Conservation (phyloP, 2,329 filamentous ascomycete species). For the Alternaria postmessia region DNA sequence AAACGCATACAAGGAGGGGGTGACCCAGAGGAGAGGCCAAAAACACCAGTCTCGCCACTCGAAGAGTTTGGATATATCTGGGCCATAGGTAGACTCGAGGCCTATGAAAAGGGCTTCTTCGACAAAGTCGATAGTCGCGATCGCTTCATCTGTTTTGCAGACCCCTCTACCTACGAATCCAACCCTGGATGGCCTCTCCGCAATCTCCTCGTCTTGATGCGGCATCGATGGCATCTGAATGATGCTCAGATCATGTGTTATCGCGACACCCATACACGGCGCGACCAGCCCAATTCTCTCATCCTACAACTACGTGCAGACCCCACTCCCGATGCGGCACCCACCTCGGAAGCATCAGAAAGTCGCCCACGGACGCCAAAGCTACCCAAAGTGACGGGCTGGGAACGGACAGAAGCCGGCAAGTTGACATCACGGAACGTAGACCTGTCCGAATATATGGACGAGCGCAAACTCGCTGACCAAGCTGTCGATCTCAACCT, state of each 20-base stretch:
- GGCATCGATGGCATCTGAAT: conserved; percentile 79
- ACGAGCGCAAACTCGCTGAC: conserved; percentile 85
- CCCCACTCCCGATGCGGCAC: conserved; percentile 13
- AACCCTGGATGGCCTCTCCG: conserved; percentile 93
- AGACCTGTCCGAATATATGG: conserved; percentile 91
- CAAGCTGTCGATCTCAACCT: conserved; percentile 95
- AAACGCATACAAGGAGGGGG: conserved; percentile 68
- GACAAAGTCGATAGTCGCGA: conserved; percentile 74
- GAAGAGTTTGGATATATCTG: conserved; percentile 74
- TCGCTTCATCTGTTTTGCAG: conserved; percentile 84
- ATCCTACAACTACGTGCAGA: conserved; percentile 64
- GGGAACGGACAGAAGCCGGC: conserved; percentile 83
- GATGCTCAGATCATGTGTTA: conserved; percentile 89
- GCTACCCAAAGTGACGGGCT: conserved; percentile 92
- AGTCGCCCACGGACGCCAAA: conserved; percentile 48
- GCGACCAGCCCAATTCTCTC: conserved; percentile 83
- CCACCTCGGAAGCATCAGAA: conserved; percentile 19
- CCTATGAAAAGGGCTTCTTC: conserved; percentile 90
- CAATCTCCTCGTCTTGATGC: conserved; percentile 85
- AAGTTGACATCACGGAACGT: conserved; percentile 81
- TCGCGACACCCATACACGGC: conserved; percentile 78
- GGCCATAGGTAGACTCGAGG: conserved; percentile 77
- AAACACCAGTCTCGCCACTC: conserved; percentile 61
- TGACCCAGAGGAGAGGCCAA: conserved; percentile 43
- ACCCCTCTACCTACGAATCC: conserved; percentile 87